Conservation (phyloP, 495 filamentous ascomycete species). For the Hypoxylon intermedium region DNA sequence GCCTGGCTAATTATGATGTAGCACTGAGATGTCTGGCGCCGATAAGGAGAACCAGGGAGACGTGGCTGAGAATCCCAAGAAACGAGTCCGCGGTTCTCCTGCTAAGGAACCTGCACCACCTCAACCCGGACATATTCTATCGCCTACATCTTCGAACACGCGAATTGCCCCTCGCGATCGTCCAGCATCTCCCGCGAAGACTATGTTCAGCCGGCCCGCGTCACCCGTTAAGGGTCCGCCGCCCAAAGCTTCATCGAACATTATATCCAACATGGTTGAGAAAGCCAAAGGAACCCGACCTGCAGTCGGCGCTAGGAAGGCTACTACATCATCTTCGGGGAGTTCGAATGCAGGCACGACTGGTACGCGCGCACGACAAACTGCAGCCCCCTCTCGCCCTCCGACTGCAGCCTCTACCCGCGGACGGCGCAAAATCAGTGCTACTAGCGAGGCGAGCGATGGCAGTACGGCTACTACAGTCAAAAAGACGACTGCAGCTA, state of each 20-base stretch:
- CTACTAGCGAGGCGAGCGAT: conserved; percentile 57
- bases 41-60: conserved; percentile 78
- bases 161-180: conserved; percentile 61
- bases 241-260: conserved; percentile 41
- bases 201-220: conserved; percentile 47
- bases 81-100: conserved; percentile 44
- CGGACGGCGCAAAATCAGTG: conserved; percentile 55
- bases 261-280: conserved; percentile 67
- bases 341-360: conserved; percentile 42
- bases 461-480: conserved; percentile 55
- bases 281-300: conserved; percentile 58
- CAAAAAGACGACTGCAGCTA: conserved; percentile 41
- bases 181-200: conserved; percentile 47
- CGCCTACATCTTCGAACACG: conserved; percentile 82
- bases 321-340: conserved; percentile 51
- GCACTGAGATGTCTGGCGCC: conserved; percentile 68
- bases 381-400: conserved; percentile 36
- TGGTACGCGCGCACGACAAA: conserved; percentile 47
- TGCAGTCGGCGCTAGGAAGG: conserved; percentile 55
- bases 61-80: conserved; percentile 61
- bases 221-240: conserved; percentile 56
- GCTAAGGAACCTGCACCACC: conserved; percentile 29
- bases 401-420: conserved; percentile 47
- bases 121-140: conserved; percentile 66
- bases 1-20: conserved; percentile 45